Percentiles rank a stretch among this genome's conserved stretches.
phyloP scores from a whole-genome alignment of 2,329 filamentous ascomycete species.

The Xylaria sp. region DNA sequence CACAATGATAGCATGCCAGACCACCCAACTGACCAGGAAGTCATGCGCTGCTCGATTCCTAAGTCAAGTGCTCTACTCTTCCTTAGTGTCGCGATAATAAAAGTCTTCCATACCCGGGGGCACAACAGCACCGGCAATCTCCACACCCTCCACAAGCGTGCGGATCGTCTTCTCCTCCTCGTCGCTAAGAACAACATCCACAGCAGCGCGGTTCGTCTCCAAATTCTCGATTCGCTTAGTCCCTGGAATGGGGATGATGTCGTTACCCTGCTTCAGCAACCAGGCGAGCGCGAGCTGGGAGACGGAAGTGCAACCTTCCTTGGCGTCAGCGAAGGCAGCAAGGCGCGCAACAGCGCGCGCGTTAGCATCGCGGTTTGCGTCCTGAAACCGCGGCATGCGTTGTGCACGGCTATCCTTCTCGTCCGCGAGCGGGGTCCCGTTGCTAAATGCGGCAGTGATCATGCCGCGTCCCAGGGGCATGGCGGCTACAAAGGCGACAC shows the following conservation, averaged over 20 bases:
- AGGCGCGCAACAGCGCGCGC: neutral
- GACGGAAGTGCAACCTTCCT: conserved; percentile 30
- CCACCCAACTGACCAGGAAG: neutral
- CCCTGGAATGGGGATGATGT: conserved; percentile 53
- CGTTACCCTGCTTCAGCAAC: conserved; percentile 60
- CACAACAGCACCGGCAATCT: neutral
- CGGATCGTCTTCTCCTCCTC: neutral
- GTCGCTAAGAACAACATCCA: neutral
- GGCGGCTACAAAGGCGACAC: conserved; percentile 55
- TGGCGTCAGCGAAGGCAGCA: neutral
- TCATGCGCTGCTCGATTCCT: neutral
- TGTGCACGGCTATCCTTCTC: neutral
- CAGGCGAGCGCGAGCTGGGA: conserved; percentile 67
- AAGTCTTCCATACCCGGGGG: neutral
- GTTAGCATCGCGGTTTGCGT: neutral
- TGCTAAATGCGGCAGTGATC: conserved; percentile 40
- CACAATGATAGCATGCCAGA: neutral
- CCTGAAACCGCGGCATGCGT: neutral
- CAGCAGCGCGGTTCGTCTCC: neutral
- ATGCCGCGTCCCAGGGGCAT: conserved; percentile 56
- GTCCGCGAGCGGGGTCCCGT: neutral
- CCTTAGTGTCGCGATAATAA: neutral
- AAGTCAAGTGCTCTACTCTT: neutral
- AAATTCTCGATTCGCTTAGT: conserved; percentile 43
- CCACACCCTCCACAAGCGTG: neutral